phyloP scores from a whole-genome alignment of 176 grass and related monocot genomes.

The Avena sativa region DNA sequence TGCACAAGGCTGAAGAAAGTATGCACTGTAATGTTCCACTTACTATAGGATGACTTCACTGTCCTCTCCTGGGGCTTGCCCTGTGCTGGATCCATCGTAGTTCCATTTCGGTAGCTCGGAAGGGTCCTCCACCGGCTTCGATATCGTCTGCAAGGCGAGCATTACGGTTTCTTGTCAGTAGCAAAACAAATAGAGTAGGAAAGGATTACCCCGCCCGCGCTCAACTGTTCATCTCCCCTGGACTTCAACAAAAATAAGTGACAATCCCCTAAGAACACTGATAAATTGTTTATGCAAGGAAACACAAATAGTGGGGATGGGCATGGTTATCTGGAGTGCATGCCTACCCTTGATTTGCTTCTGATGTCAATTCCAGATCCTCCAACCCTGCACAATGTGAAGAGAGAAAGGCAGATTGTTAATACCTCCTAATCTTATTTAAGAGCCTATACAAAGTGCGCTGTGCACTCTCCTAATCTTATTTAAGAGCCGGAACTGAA shows the following conservation, averaged over 20 bases:
- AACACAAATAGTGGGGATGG: not conserved
- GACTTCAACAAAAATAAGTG: not conserved
- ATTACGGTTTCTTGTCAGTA: not conserved
- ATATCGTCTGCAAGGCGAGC: constrained; percentile 61
- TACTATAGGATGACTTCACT: constrained; percentile 99
- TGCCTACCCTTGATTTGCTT: constrained; percentile 99
- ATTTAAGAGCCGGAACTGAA: constrained; percentile 42
- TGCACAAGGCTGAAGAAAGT: not conserved
- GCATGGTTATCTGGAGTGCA: not conserved
- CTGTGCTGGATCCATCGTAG: constrained; percentile 98
- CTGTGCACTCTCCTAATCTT: not conserved
- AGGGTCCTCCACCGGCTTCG: constrained; percentile 81
- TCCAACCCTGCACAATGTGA: constrained; percentile 73
- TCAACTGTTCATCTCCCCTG: constrained; percentile 5
- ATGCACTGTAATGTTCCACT: constrained; percentile 22
- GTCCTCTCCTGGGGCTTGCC: constrained; percentile 96
- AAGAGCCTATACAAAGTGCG: constrained; percentile 13
- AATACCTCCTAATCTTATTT: not conserved
- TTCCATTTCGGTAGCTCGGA: constrained; percentile 98
- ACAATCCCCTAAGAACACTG: not conserved
- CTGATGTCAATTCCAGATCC: constrained; percentile 92
- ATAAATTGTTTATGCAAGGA: not conserved
- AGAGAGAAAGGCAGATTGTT: constrained; percentile 12
- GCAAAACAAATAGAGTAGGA: too few relatives aligned
- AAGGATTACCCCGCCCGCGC: not conserved